A percentile compares a stretch with the other conserved stretches of the same genome.
Conservation (phyloP, 768 basidiomycete genomes). For the Hydnum rufescens region DNA sequence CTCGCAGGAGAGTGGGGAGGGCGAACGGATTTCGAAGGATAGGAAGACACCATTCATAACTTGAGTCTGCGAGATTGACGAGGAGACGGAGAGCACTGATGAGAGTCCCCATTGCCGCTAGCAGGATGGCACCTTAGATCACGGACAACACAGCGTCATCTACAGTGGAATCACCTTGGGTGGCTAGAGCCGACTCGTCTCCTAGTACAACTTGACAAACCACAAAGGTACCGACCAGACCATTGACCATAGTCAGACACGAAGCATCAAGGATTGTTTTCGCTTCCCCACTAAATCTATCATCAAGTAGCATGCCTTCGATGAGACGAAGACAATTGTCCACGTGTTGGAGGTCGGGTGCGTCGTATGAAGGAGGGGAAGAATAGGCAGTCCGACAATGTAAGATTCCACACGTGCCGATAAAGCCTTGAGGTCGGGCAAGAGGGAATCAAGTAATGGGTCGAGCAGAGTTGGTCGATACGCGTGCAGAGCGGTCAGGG, state of each 20-base stretch:
- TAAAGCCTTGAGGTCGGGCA: too few relatives aligned
- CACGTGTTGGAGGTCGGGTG: slow-evolving; percentile 27
- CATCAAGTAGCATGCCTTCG: slow-evolving; percentile 2
- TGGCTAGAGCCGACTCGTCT: too few relatives aligned
- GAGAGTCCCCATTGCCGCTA: too few relatives aligned
- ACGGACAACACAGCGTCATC: too few relatives aligned
- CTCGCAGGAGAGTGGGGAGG: slow-evolving; percentile 28
- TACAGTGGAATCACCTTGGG: too few relatives aligned
- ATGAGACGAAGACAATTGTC: slow-evolving; percentile 15
- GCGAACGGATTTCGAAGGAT: slow-evolving; percentile 29
- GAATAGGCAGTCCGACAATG: slow-evolving; percentile 24
- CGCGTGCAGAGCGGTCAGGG: background rate
- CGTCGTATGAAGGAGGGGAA: slow-evolving; percentile 14
- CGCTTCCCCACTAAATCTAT: slow-evolving; percentile 2
- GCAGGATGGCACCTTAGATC: too few relatives aligned
- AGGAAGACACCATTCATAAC: slow-evolving; percentile 33
- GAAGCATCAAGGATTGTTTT: background rate
- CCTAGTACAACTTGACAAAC: slow-evolving; percentile 28
- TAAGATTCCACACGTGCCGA: too few relatives aligned
- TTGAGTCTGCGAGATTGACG: slow-evolving; percentile 49
- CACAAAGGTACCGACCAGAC: slow-evolving; percentile 13
- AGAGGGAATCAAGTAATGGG: too few relatives aligned
- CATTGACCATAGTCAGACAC: too few relatives aligned
- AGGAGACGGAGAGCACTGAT: slow-evolving; percentile 44
- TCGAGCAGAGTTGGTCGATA: too few relatives aligned